phyloP scores from a whole-genome alignment of 2,329 filamentous ascomycete species.

The Aspergillus flavus region DNA sequence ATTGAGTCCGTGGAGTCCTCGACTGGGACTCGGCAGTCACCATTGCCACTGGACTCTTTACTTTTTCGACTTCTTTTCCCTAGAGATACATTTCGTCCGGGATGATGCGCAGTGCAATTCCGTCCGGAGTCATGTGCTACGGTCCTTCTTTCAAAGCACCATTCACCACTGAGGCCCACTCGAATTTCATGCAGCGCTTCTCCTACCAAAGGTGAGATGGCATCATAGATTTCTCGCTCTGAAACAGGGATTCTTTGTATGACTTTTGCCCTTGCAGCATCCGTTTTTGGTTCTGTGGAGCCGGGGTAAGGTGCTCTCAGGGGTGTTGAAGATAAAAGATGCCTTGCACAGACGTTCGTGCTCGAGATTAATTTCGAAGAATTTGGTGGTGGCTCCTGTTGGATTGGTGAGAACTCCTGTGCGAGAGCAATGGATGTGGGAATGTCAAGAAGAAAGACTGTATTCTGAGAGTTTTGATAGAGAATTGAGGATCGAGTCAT shows the following conservation, averaged over 20 bases:
- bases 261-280: conserved; percentile 45
- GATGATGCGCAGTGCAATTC: not conserved
- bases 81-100: not conserved
- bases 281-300: conserved; percentile 55
- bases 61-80: conserved; percentile 11
- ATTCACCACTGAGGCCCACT: conserved; percentile 23
- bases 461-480: conserved; percentile 51
- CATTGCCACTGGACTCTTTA: not conserved
- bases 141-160: conserved; percentile 36
- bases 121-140: not conserved
- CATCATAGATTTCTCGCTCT: conserved; percentile 35
- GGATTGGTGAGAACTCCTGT: conserved; percentile 42
- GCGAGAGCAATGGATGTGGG: conserved; percentile 59
- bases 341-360: conserved; percentile 9
- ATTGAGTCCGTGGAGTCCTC: not conserved
- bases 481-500: conserved; percentile 45
- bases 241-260: conserved; percentile 35
- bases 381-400: conserved; percentile 6
- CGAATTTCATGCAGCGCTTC: conserved; percentile 42
- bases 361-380: not conserved
- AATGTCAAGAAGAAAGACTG: conserved; percentile 59
- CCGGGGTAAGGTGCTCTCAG: conserved; percentile 50
- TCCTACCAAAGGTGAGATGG: conserved; percentile 37
- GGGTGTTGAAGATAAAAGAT: conserved; percentile 51
- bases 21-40: not conserved